phyloP scores from a whole-genome alignment of 805 yeast genomes.

The Cyberlindnera samutprakarnensis region DNA sequence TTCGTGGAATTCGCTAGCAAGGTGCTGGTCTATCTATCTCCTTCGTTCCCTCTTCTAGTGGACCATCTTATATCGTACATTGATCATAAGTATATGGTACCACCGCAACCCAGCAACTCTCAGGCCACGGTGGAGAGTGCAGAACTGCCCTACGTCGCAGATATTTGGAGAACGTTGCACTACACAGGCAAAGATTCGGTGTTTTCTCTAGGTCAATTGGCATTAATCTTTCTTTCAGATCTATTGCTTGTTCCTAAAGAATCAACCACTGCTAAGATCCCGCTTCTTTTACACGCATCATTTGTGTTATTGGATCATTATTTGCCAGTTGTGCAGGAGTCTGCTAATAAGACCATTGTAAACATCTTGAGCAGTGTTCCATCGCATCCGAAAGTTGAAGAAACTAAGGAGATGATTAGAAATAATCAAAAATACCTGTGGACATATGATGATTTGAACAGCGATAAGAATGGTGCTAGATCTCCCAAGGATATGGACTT shows the following conservation, averaged over 20 bases:
- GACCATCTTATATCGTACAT: slow-evolving; percentile 63
- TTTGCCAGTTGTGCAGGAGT: slow-evolving; percentile 72
- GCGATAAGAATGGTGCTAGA: slow-evolving; percentile 69
- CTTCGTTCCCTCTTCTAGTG: slow-evolving; percentile 40
- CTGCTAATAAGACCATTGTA: slow-evolving; percentile 68
- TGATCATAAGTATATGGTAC: slow-evolving; percentile 87
- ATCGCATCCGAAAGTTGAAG: slow-evolving; percentile 44
- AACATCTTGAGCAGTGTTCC: slow-evolving; percentile 57
- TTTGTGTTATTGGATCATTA: slow-evolving; percentile 86
- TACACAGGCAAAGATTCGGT: slow-evolving; percentile 59
- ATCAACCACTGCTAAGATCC: slow-evolving; percentile 49
- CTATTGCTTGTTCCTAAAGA: slow-evolving; percentile 62
- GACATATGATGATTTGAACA: slow-evolving; percentile 80
- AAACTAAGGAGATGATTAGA: slow-evolving; percentile 51
- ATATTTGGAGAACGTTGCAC: slow-evolving; percentile 51
- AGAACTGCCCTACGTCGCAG: slow-evolving; percentile 68
- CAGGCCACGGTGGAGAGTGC: slow-evolving; percentile 27
- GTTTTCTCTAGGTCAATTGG: slow-evolving; percentile 81
- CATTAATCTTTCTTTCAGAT: slow-evolving; percentile 80
- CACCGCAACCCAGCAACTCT: slow-evolving; percentile 38
- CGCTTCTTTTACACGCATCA: slow-evolving; percentile 71
- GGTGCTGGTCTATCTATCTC: slow-evolving; percentile 71
- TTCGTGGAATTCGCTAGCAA: slow-evolving; percentile 79
- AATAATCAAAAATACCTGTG: slow-evolving; percentile 48
- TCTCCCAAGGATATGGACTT: slow-evolving; percentile 84